Percentiles rank a stretch among this genome's conserved stretches.
Conservation (phyloP, 306 rosid genomes). For the Prunus mongolica region DNA sequence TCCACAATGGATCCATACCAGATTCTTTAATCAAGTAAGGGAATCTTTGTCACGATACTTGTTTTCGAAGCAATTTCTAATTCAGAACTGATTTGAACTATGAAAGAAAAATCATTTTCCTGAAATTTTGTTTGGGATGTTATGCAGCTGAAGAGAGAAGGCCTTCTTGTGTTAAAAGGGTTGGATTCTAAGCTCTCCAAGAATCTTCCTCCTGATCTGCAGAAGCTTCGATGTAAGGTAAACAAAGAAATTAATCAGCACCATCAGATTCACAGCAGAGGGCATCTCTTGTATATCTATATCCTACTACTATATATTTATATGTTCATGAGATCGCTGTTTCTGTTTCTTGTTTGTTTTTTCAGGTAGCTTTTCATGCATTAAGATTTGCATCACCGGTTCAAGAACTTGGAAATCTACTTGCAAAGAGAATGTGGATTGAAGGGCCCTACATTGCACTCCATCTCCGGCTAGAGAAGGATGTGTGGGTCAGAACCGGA, state of each 20-base stretch:
- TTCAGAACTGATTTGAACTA: background rate
- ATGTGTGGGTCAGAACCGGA: constrained; percentile 57
- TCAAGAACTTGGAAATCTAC: constrained; percentile 37
- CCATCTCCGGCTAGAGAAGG: constrained; percentile 59
- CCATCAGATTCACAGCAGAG: background rate
- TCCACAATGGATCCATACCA: constrained; percentile 46
- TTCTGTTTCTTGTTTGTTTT: background rate
- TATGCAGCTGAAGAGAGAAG: constrained; percentile 36
- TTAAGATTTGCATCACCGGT: constrained; percentile 47
- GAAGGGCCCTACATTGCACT: constrained; percentile 56
- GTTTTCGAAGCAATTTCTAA: background rate
- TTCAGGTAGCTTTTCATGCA: constrained; percentile 59
- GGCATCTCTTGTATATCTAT: too few relatives aligned
- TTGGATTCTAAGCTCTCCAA: constrained; percentile 57
- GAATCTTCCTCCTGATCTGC: constrained; percentile 55
- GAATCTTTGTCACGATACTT: background rate
- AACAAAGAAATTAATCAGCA: background rate
- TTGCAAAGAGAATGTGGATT: constrained; percentile 57
- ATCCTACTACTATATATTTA: too few relatives aligned
- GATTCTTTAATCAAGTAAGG: constrained; percentile 38
- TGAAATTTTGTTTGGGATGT: background rate
- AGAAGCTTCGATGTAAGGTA: constrained; percentile 61
- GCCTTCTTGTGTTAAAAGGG: constrained; percentile 51
- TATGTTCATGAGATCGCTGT: background rate
- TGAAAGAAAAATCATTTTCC: background rate